Percentiles rank a stretch among this genome's conserved stretches.
These are phyloP conservation scores for Samsoniella hepiali DNA, from an alignment of 2,329 filamentous ascomycete genomes.

Conservation along the genomic window DNA sequence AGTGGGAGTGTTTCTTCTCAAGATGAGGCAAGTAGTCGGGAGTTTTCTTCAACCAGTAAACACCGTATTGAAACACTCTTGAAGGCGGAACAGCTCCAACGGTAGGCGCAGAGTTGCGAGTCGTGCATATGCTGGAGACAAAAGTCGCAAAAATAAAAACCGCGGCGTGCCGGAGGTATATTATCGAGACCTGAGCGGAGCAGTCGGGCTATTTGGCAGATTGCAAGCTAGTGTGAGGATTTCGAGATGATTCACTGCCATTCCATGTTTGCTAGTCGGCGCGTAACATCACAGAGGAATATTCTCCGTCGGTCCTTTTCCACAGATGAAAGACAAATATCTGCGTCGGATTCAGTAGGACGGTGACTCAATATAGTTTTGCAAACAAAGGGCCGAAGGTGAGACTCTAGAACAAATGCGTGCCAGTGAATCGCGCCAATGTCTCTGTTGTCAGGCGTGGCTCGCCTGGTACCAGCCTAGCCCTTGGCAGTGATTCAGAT, in stretches of 20 bases:
- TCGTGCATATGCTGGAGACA: not conserved
- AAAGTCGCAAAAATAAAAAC: not conserved
- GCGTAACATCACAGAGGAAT: constrained; percentile 1
- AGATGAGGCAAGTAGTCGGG: not conserved
- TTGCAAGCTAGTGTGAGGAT: not conserved
- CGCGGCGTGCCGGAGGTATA: not conserved
- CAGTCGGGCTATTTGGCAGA: not conserved
- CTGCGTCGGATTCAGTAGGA: not conserved
- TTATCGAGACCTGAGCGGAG: not conserved
- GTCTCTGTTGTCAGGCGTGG: constrained; percentile 11
- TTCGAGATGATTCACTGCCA: constrained; percentile 3
- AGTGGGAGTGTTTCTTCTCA: not conserved
- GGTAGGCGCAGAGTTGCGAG: no score
- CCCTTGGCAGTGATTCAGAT: not conserved
- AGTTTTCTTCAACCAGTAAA: not conserved
- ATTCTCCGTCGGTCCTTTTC: constrained; percentile 16
- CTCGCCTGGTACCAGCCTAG: not conserved
- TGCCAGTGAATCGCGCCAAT: constrained; percentile 16
- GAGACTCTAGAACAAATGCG: constrained; percentile 12
- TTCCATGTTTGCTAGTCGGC: constrained; percentile 13
- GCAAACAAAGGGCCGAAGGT: constrained; percentile 16
- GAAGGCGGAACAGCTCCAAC: not conserved
- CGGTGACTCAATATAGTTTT: constrained; percentile 8
- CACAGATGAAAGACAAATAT: constrained; percentile 6
- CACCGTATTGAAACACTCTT: not conserved